Percentiles rank a stretch among this genome's conserved stretches.
phyloP scores from a whole-genome alignment of 176 grass and related monocot species.

The Elymus sibiricus region DNA sequence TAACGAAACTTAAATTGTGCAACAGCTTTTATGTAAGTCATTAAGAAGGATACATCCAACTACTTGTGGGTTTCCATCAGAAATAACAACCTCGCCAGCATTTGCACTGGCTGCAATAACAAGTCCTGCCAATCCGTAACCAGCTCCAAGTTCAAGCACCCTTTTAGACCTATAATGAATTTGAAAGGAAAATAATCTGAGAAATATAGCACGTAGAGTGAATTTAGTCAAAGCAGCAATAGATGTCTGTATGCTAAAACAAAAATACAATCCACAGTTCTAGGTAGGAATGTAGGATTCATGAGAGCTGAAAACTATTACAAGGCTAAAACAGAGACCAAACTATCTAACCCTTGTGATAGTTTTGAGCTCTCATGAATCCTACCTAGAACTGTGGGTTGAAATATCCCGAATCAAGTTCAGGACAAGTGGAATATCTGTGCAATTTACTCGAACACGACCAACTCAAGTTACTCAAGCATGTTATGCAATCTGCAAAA shows the following conservation, averaged over 20 bases:
- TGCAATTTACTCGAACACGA: not conserved
- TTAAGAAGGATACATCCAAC: slow-evolving; percentile 87
- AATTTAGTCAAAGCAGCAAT: slow-evolving; percentile 16
- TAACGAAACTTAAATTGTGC: not conserved
- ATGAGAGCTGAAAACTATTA: not conserved
- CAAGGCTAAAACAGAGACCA: not conserved
- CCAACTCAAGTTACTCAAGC: slow-evolving; percentile 4
- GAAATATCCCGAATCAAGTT: not conserved
- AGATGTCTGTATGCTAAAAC: slow-evolving; percentile 1
- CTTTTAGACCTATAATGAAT: slow-evolving; percentile 63
- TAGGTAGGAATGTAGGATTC: not conserved
- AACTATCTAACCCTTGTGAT: not conserved
- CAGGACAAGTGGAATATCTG: not conserved
- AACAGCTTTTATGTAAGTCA: not conserved
- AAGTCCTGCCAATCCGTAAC: slow-evolving; percentile 84
- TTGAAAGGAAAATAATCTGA: slow-evolving; percentile 14
- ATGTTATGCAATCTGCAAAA: slow-evolving; percentile 22
- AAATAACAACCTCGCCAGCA: slow-evolving; percentile 80
- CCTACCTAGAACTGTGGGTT: not conserved
- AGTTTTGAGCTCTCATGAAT: not conserved
- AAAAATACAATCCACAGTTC: slow-evolving; percentile 3
- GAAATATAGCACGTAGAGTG: slow-evolving; percentile 5
- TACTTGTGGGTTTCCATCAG: slow-evolving; percentile 97
- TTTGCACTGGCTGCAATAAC: slow-evolving; percentile 68
- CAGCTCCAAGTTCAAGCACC: slow-evolving; percentile 94